These are phyloP conservation scores for Neoscytalidium dimidiatum DNA, from an alignment of 2,329 filamentous ascomycete genomes.

Conservation along the genomic window DNA sequence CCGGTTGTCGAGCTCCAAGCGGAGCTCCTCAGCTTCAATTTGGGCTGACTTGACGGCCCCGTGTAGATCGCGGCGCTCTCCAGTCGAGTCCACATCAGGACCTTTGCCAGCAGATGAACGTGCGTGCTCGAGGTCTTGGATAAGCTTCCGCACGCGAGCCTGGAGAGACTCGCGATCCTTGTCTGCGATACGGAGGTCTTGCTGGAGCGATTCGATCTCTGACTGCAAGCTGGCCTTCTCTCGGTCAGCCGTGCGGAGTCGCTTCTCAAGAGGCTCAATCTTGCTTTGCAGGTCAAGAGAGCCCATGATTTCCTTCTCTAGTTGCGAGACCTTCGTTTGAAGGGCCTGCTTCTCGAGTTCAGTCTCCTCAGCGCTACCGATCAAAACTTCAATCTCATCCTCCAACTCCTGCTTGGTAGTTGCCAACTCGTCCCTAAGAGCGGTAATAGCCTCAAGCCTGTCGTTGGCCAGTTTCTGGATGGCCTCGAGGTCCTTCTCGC, in stretches of 20 bases:
- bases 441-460: conserved; percentile 49
- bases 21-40: conserved; percentile 60
- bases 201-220: conserved; percentile 36
- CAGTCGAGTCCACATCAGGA: conserved; percentile 46
- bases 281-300: conserved; percentile 55
- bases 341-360: conserved; percentile 57
- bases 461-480: conserved; percentile 38
- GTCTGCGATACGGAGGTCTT: conserved; percentile 38
- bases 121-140: conserved; percentile 59
- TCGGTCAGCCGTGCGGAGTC: conserved; percentile 33
- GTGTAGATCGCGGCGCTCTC: conserved; percentile 62
- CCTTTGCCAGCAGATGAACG: conserved; percentile 46
- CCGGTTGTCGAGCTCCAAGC: conserved; percentile 28
- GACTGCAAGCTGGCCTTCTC: conserved; percentile 41
- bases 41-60: conserved; percentile 63
- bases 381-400: conserved; percentile 55
- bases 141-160: conserved; percentile 57
- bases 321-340: conserved; percentile 56
- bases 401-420: conserved; percentile 41
- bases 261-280: conserved; percentile 41
- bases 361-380: conserved; percentile 45
- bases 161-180: conserved; percentile 46
- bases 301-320: conserved; percentile 30
- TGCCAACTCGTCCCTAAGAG: conserved; percentile 51
- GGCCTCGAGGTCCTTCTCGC: conserved; percentile 33